phyloP scores from a whole-genome alignment of 2,329 filamentous ascomycete species.

The Ceratocystis huliohia region DNA sequence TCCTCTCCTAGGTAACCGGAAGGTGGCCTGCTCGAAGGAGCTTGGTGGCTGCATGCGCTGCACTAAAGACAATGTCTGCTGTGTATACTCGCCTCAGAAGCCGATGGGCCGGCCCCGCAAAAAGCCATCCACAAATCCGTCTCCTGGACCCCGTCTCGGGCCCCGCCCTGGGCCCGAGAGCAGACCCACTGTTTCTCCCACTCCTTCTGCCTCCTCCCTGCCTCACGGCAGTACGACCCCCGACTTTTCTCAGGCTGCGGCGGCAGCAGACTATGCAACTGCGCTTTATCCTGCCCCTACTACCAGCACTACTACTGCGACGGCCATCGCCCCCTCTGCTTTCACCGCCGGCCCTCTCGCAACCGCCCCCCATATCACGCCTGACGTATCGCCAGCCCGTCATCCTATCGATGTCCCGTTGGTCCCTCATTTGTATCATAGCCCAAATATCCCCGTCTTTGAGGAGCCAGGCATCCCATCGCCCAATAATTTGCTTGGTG shows the following conservation, averaged over 20 bases:
- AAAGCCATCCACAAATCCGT: not conserved
- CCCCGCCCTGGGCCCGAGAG: not conserved
- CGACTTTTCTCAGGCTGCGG: no score
- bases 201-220: no score
- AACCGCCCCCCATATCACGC: not conserved
- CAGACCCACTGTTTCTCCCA: not conserved
- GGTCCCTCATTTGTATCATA: not conserved
- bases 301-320: not conserved
- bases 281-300: not conserved
- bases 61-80: constrained; percentile 41
- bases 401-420: not conserved
- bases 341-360: not conserved
- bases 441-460: not conserved
- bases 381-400: not conserved
- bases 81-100: constrained; percentile 53
- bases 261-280: not conserved
- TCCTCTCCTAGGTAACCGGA: constrained; percentile 39
- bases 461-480: not conserved
- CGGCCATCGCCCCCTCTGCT: not conserved
- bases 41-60: constrained; percentile 47
- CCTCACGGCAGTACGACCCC: no score
- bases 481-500: not conserved
- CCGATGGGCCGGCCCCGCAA: constrained; percentile 54
- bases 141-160: not conserved
- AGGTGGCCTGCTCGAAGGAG: constrained; percentile 54